Evolutionary conservation across 805 yeast species (phyloP).

Genomic region (Lachancea quebecensis): DNA sequence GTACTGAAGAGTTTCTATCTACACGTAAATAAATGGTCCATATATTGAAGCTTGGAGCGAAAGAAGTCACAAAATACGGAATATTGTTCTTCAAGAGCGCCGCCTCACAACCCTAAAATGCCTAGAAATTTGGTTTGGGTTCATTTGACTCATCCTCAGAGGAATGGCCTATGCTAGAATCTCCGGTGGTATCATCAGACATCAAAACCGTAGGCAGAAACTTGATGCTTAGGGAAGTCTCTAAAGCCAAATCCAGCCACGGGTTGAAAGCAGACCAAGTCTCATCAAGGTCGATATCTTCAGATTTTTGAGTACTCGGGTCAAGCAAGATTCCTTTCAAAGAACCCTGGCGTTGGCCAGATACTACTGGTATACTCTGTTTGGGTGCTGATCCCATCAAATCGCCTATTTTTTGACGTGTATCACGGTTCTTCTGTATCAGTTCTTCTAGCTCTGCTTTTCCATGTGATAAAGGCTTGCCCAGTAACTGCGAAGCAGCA

Average conservation of each 20-base stretch:
- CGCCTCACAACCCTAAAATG: no score
- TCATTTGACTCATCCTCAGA: no score
- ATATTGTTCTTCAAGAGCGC: no score
- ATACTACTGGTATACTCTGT: slow-evolving; percentile 8
- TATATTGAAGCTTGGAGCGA: no score
- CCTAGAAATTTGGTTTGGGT: no score
- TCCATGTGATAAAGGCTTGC: slow-evolving; percentile 14
- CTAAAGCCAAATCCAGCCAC: slow-evolving; percentile 32
- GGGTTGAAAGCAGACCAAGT: slow-evolving; percentile 31
- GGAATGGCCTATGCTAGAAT: no score
- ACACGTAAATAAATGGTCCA: neutral
- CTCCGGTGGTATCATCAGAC: slow-evolving; percentile 4
- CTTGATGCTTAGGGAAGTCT: slow-evolving; percentile 31
- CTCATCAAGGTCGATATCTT: slow-evolving; percentile 24
- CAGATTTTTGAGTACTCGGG: slow-evolving; percentile 13
- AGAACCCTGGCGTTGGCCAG: slow-evolving; percentile 9
- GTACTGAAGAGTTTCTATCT: neutral
- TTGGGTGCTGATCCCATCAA: slow-evolving; percentile 13
- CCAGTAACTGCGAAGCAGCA: slow-evolving; percentile 12
- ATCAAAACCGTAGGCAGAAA: slow-evolving; percentile 28
- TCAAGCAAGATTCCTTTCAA: slow-evolving; percentile 19
- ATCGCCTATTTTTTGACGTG: slow-evolving; percentile 12
- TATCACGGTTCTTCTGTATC: slow-evolving; percentile 14
- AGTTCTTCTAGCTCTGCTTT: slow-evolving; percentile 13
- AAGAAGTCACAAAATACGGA: no score